Evolutionary conservation across 1,284 basidiomycete species (phyloP).

Genomic region (Tylopilus sp.): DNA sequence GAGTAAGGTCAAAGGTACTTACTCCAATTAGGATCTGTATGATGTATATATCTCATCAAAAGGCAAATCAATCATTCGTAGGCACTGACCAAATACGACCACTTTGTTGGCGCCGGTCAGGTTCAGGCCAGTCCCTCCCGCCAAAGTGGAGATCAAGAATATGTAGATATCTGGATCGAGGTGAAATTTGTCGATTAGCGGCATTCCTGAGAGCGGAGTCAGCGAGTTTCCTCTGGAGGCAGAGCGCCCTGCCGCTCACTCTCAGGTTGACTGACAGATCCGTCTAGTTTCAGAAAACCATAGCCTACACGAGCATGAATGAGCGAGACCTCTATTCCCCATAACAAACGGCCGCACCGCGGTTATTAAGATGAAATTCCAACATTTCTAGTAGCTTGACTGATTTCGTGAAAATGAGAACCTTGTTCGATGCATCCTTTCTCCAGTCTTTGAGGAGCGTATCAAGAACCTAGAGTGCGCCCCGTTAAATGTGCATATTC

Average conservation of each 20-base stretch:
- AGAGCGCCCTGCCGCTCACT: conserved; percentile 54
- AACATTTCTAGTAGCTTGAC: conserved; percentile 87
- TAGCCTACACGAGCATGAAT: conserved; percentile 54
- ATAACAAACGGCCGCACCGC: conserved; percentile 49
- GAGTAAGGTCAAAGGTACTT: conserved; percentile 40
- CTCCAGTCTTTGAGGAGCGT: conserved; percentile 74
- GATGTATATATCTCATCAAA: conserved; percentile 7
- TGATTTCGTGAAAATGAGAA: conserved; percentile 89
- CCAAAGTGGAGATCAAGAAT: conserved; percentile 84
- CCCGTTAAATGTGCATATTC: background rate
- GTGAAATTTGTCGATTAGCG: conserved; percentile 85
- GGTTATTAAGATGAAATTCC: conserved; percentile 71
- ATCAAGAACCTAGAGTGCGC: conserved; percentile 65
- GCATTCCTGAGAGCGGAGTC: conserved; percentile 70
- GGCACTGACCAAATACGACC: conserved; percentile 79
- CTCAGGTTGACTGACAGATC: conserved; percentile 71
- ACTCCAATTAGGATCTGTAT: conserved; percentile 91
- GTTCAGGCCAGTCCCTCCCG: conserved; percentile 83
- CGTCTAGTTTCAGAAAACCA: conserved; percentile 79
- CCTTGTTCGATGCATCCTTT: conserved; percentile 75
- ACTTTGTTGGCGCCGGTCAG: conserved; percentile 86
- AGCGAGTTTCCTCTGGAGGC: conserved; percentile 19
- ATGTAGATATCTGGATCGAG: conserved; percentile 78
- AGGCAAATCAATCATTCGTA: background rate
- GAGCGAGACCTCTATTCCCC: background rate